These are phyloP conservation scores for Rhodotorula taiwanensis DNA, from an alignment of 768 basidiomycete genomes.

Conservation along the genomic window DNA sequence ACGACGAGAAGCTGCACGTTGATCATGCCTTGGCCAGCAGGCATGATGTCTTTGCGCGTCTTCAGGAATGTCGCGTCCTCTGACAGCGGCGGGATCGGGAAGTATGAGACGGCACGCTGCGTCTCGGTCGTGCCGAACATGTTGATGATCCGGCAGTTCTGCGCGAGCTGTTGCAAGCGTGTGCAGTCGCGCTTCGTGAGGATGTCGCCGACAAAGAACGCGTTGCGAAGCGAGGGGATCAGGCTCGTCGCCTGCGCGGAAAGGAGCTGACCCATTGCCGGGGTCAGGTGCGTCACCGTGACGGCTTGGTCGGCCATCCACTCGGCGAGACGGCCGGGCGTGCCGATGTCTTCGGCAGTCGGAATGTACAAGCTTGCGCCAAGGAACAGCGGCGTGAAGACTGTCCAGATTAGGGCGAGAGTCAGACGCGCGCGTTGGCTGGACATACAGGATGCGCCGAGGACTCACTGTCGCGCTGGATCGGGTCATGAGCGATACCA, in stretches of 20 bases:
- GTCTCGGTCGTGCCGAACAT: slow-evolving; percentile 99
- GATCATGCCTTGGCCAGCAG: slow-evolving; percentile 93
- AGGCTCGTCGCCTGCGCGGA: slow-evolving; percentile 75
- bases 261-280: slow-evolving; percentile 97
- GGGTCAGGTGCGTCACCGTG: slow-evolving; percentile 95
- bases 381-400: slow-evolving; percentile 97
- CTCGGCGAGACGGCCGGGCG: slow-evolving; percentile 88
- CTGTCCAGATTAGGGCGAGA: slow-evolving; percentile 49
- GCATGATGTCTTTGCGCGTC: slow-evolving; percentile 95
- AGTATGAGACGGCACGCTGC: slow-evolving; percentile 96
- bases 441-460: too few species aligned
- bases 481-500: slow-evolving; percentile 97
- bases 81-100: slow-evolving; percentile 75
- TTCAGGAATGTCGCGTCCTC: slow-evolving; percentile 82
- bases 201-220: slow-evolving; percentile 99
- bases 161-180: slow-evolving; percentile 82
- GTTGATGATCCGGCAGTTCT: slow-evolving; percentile 90
- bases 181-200: slow-evolving; percentile 96
- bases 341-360: slow-evolving; percentile 92
- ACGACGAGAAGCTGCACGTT: slow-evolving; percentile 96
- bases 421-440: too few species aligned
- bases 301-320: slow-evolving; percentile 93
- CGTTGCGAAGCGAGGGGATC: slow-evolving; percentile 77
- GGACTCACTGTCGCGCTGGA: slow-evolving; percentile 90
- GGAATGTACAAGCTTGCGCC: slow-evolving; percentile 93